Percentiles rank a stretch among this genome's conserved stretches.
Conservation (phyloP, 192 early-diverging fungal genomes). For the Mortierella alpina region DNA sequence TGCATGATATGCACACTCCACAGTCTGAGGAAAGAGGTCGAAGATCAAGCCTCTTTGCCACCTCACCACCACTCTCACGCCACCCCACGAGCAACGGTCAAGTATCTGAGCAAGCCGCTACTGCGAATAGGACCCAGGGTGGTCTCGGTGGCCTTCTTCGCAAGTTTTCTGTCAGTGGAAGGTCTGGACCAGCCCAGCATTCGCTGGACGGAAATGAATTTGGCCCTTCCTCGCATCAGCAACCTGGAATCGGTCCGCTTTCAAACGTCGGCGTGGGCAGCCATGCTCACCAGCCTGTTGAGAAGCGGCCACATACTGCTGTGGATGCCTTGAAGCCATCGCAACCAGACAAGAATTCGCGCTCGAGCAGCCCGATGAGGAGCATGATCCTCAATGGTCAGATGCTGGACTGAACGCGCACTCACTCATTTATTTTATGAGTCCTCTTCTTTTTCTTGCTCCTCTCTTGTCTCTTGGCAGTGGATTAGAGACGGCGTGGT, state of each 20-base stretch:
- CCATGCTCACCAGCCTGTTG: neutral
- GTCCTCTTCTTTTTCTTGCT: neutral
- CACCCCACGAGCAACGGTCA: neutral
- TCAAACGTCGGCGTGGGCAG: neutral
- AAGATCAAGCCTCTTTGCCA: conserved; percentile 17
- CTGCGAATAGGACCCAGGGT: neutral
- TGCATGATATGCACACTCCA: neutral
- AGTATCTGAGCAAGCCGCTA: neutral
- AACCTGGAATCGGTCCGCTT: neutral
- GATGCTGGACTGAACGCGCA: conserved; percentile 32
- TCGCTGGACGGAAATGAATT: conserved; percentile 23
- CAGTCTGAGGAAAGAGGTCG: neutral
- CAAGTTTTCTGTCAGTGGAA: conserved; percentile 19
- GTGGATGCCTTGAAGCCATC: conserved; percentile 9
- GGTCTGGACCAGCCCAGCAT: neutral
- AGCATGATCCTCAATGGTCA: conserved; percentile 50
- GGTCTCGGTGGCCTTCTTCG: conserved; percentile 42
- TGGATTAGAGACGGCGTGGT: too few species aligned
- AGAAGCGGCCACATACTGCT: neutral
- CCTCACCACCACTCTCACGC: conserved; percentile 13
- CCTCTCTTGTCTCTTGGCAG: neutral
- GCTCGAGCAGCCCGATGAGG: conserved; percentile 39
- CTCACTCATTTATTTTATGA: neutral
- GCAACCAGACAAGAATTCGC: conserved; percentile 11
- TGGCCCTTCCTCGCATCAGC: neutral